Evolutionary conservation across 257 asterid species (phyloP), one percentile per base, ranked within the genome.

Genomic region (Ehretia macrophylla): DNA sequence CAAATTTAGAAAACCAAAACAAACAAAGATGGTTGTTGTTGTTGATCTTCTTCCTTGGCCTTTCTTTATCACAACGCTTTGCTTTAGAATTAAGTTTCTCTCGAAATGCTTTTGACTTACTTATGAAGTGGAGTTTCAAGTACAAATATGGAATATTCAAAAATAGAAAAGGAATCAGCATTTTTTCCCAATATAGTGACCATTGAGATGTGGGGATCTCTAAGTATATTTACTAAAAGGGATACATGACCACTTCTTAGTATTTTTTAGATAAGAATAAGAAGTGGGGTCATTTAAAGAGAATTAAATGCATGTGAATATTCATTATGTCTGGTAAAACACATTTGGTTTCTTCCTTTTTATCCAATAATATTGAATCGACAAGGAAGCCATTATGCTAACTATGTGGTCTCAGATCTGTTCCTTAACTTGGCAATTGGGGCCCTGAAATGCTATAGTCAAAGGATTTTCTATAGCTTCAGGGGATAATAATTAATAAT

Each of bases 71-170:
- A 42, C 47, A 10, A 42, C 47, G 8, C 4, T 1, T 51, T 70
- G 22, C 49, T 59, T 59, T 32, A 5, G 27, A 46, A 53, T 47
- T 45, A 65, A 58, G 71, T 49, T 69, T 56, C 65, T 56, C 32
- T 35, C 22, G 9, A 11, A 50, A 39, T 40, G 48, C 63, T 63
- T 73, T 70, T 77, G 83, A 79, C 75, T 75, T 67, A 37, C 60
- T 68, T 42, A 56, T 61, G 55, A 74, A 64, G 68, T 75, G 70
- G 66, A 75, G 75, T 58, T 67, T 72, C 71, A 81, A 81, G 96
- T 75, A 75, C 85, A 75, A 71, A 64, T 63, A 42, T 68, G 65
- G 90, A 79, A 79, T 83, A 88, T 79, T 81, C 89, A 78, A 78
- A 87, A 75, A 73, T 64, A 64, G 72, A 10, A 63, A 78, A 75